Base-by-base conservation (phyloP, 345 rosid genomes). In the Euphorbia tirucalli region DNA sequence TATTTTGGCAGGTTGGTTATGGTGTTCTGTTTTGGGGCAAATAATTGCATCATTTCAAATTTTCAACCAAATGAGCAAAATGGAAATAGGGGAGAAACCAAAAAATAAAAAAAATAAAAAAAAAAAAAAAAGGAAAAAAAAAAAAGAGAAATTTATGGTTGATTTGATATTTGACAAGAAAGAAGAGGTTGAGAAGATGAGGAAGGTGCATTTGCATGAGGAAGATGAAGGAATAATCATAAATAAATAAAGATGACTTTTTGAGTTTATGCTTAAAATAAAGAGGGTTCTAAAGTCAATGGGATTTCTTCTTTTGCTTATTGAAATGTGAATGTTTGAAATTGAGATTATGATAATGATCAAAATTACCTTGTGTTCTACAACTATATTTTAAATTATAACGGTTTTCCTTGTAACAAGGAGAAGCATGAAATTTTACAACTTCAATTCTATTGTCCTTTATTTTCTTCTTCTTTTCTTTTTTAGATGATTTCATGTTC, bases 1-100 rank as follows among this genome's bases (percentile, higher is more conserved):
- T 46, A 46, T 46, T 46, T 6, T 46, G 52, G 52, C 11, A 46
- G 52, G 24, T 54, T 63, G 69, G 39, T 54, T 37, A 35, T 72
- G 52, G 50, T 8, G 35, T 56, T n/a, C n/a, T n/a, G n/a, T n/a
- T 72, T 25, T 32, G 7, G 11, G 57, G 28, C 10, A 31, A 70
- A 70, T 44, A 8, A 24, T 56, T 30, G 15, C n/a, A 66, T 30
- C 14, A 30, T 27, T 21, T 46, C 16, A 25, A 39, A n/a, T 21
- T 69, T 55, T 5, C 46, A 24, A 30, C 50, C 54, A 25, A 24
- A 11, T 7, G 32, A 37, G 13, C 1, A 21, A 54, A 25, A 22
- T 2, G 0, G 1, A 22, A n/a, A 16, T 11, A 13, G 7, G n/a
- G n/a, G n/a, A n/a, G n/a, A n/a, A n/a, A n/a, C n/a, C n/a, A n/a